Conservation (phyloP, 1,284 basidiomycete genomes). For the Fomitopsis palustris region DNA sequence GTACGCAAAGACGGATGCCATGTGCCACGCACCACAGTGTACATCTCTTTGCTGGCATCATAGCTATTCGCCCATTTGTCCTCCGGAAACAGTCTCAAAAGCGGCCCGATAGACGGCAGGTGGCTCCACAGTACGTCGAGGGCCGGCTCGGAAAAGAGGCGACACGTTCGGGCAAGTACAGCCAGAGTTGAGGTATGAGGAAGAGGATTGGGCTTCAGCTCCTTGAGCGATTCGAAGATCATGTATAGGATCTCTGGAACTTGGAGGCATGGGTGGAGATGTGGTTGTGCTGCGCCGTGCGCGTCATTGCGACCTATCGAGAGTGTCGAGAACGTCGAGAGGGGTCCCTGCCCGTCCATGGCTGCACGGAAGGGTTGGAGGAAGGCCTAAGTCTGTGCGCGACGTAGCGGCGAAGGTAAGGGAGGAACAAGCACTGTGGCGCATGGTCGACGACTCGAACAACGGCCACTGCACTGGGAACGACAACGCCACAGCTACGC, state of each 20-base stretch:
- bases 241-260: conserved; percentile 14
- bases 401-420: no score
- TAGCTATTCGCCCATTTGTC: conserved; percentile 9
- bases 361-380: no score
- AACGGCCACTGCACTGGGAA: not conserved
- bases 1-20: not conserved
- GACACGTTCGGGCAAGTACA: conserved; percentile 12
- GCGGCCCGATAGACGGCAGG: conserved; percentile 10
- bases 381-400: no score
- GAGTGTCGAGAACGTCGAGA: not conserved
- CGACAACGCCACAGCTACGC: not conserved
- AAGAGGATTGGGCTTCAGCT: not conserved
- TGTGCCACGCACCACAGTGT: conserved; percentile 4
- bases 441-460: no score
- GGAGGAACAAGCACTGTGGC: no score
- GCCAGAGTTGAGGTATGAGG: conserved; percentile 8
- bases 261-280: conserved; percentile 8
- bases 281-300: not conserved
- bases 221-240: conserved; percentile 8
- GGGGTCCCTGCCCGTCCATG: no score
- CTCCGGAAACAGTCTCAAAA: conserved; percentile 15
- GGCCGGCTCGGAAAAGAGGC: conserved; percentile 12
- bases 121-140: conserved; percentile 15
- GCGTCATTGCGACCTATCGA: not conserved
- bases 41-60: conserved; percentile 3